Evolutionary conservation across 78 protist species (phyloP).

Genomic region (Paulinella micropora): DNA sequence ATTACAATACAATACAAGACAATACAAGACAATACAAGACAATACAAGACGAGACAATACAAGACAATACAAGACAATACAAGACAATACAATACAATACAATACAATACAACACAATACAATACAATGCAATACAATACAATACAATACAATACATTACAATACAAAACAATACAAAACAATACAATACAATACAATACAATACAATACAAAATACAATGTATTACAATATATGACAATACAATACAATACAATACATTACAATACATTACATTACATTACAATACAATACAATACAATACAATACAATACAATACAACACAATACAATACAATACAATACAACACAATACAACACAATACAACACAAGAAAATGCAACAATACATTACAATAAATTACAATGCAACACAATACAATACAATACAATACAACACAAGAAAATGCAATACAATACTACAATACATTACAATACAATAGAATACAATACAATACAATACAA

Average conservation of each 20-base stretch:
- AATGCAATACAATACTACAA: too few species aligned
- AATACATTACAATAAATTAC: too few species aligned
- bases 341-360: neutral
- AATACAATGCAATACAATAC: neutral
- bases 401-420: too few species aligned
- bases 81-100: too few species aligned
- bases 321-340: neutral
- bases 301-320: neutral
- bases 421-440: too few species aligned
- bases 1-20: too few species aligned
- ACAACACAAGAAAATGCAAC: too few species aligned
- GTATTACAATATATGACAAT: neutral
- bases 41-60: too few species aligned
- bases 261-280: neutral
- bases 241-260: neutral
- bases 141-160: neutral
- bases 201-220: too few species aligned
- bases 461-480: neutral
- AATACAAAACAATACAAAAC: neutral
- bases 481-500: neutral
- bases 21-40: too few species aligned
- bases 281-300: neutral
- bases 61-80: too few species aligned
- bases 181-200: neutral
- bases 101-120: neutral